phyloP scores from a whole-genome alignment of 441 rosid genomes.

The Eruca vesicaria region DNA sequence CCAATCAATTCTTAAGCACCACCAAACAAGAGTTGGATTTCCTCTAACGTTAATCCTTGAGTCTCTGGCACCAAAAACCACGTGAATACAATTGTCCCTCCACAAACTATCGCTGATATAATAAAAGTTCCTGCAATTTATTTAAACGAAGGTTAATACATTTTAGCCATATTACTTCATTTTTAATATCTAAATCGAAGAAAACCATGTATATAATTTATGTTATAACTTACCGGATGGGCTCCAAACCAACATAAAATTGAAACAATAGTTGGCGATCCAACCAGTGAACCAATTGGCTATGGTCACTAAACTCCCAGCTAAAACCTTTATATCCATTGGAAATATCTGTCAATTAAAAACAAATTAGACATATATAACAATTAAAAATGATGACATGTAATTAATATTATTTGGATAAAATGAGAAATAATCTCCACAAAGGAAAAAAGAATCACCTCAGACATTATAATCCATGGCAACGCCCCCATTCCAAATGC shows the following conservation, averaged over 20 bases:
- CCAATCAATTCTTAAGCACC: neutral
- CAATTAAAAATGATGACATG: neutral
- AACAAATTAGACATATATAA: neutral
- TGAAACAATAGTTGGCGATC: conserved; percentile 41
- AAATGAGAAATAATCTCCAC: neutral
- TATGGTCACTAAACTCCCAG: conserved; percentile 46
- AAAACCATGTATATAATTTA: neutral
- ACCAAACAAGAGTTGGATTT: conserved; percentile 24
- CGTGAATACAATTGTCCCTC: conserved; percentile 27
- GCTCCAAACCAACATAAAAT: conserved; percentile 47
- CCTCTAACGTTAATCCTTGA: conserved; percentile 32
- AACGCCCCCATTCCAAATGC: conserved; percentile 56
- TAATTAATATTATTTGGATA: neutral
- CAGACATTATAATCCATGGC: conserved; percentile 69
- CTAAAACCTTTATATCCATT: conserved; percentile 41
- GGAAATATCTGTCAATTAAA: conserved; percentile 43
- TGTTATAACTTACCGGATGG: conserved; percentile 36
- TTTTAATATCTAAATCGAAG: neutral
- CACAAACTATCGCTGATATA: conserved; percentile 22
- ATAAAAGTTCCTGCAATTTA: conserved; percentile 26
- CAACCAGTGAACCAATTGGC: conserved; percentile 44
- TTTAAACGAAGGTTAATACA: neutral
- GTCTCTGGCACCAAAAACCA: conserved; percentile 37
- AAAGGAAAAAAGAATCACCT: conserved; percentile 40
- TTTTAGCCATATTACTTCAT: neutral